Evolutionary conservation across 1,284 basidiomycete genomes (phyloP), one percentile per base, ranked within the genome.

Genomic region (Ceratobasidium sp.): DNA sequence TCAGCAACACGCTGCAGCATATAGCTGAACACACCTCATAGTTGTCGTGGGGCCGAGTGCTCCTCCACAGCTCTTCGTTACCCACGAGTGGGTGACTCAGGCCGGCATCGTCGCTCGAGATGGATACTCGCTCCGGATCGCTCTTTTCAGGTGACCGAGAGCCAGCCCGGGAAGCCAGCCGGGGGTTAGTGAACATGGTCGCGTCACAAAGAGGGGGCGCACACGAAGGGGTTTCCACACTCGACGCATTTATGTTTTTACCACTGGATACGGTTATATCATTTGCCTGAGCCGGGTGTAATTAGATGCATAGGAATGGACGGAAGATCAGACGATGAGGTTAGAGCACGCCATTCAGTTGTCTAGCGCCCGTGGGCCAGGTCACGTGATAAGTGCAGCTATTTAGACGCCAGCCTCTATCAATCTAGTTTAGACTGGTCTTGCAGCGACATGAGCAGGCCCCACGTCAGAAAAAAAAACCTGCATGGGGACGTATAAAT

Each of bases 11-110:
- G 46, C 5, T 21, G 62, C 34, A 39, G 32, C 28, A 39, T n/a
- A 18, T 9, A 62, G 32, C 23, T 23, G 14, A 21, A 23, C 45
- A 18, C 3, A 65, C 62, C 48, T 65, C 62, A 43, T 65, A 65
- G 62, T 65, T 53, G 18, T 65, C 48, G 48, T 65, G 62, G 8
- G 62, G 62, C 46, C 62, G 21, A 21, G 60, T 64, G 28, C 60
- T 34, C 45, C 60, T 64, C 60, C 60, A 64, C 23, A 64, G 45
- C 21, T 64, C 43, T 34, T 64, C 60, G 34, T 65, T 65, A 14
- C 62, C 62, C 23, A 65, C 62, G 48, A 65, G 62, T 26, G 62
- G 62, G 18, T 65, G 62, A 65, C 32, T 26, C 16, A 65, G 32
- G 3, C 48, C 46, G n/a, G 62, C 46, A 41, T 53, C 30, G 28